These are phyloP conservation scores for Ceratocystis cubensis DNA, from an alignment of 2,329 filamentous ascomycete genomes.

Conservation along the genomic window DNA sequence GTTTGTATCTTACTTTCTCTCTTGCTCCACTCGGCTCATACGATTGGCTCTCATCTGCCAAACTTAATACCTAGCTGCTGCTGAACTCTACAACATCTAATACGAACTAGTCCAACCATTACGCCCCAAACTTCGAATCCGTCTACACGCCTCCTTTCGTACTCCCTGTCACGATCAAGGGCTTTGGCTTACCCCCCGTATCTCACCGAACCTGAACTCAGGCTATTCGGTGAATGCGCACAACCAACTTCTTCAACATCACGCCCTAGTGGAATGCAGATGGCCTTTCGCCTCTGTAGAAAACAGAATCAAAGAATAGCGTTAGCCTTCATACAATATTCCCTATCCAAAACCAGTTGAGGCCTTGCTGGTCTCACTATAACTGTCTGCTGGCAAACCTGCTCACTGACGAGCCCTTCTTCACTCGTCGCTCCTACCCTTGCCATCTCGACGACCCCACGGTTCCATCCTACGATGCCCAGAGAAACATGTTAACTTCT, in stretches of 20 bases:
- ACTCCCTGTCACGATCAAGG: background rate
- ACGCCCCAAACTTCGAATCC: background rate
- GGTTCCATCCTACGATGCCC: slow-evolving; percentile 15
- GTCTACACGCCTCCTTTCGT: background rate
- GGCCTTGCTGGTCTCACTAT: background rate
- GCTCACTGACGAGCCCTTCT: background rate
- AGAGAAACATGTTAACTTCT: slow-evolving; percentile 20
- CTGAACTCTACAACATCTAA: slow-evolving; percentile 1
- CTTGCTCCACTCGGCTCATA: background rate
- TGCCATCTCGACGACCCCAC: background rate
- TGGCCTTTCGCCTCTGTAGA: background rate
- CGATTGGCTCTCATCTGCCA: background rate
- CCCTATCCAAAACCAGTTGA: background rate
- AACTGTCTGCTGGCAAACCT: background rate
- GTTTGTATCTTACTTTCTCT: background rate
- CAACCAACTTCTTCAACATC: background rate
- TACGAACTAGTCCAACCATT: background rate
- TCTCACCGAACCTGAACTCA: background rate
- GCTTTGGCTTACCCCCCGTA: background rate
- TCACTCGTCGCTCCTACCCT: background rate
- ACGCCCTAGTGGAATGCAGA: background rate
- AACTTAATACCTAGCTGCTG: background rate
- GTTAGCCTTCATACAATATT: background rate
- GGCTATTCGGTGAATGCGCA: background rate
- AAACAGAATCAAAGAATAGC: background rate